Conservation (phyloP, 305 asterid species). For the Plantago lanceolata region DNA sequence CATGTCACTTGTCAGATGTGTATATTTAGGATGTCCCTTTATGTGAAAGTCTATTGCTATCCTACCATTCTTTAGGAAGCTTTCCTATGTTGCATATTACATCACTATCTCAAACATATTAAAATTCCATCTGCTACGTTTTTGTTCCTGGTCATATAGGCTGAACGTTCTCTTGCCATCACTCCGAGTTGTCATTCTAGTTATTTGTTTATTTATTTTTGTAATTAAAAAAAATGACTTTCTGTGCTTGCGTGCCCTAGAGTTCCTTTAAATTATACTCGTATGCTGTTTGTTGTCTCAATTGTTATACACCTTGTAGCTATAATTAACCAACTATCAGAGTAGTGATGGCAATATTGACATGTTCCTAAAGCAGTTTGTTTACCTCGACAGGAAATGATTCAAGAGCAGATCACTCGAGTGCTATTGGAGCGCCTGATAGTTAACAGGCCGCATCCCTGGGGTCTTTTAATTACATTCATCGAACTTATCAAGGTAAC, state of each 20-base stretch:
- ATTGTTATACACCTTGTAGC: background rate
- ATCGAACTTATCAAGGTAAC: slow-evolving; percentile 88
- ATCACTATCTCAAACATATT: background rate
- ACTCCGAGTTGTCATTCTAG: background rate
- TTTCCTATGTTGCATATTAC: background rate
- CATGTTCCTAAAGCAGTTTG: background rate
- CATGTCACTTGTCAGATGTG: background rate
- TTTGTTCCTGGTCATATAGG: too few relatives aligned
- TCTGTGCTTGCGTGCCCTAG: background rate
- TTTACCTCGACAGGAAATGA: slow-evolving; percentile 54
- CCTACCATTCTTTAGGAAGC: background rate
- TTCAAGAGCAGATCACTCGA: slow-evolving; percentile 95
- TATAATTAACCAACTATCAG: background rate
- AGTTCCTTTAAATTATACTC: too few relatives aligned
- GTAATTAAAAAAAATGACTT: background rate
- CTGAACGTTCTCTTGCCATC: too few relatives aligned
- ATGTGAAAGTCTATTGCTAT: background rate
- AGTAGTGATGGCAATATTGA: background rate
- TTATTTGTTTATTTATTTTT: too few relatives aligned
- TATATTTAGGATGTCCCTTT: background rate
- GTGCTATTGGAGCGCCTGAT: slow-evolving; percentile 85
- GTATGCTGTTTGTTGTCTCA: background rate
- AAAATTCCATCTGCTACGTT: background rate
- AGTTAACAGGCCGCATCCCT: slow-evolving; percentile 91
- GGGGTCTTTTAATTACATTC: slow-evolving; percentile 91